A percentile compares a stretch with the other conserved stretches of the same genome.
Conservation (phyloP, 306 rosid species). For the Cucumis melo region DNA sequence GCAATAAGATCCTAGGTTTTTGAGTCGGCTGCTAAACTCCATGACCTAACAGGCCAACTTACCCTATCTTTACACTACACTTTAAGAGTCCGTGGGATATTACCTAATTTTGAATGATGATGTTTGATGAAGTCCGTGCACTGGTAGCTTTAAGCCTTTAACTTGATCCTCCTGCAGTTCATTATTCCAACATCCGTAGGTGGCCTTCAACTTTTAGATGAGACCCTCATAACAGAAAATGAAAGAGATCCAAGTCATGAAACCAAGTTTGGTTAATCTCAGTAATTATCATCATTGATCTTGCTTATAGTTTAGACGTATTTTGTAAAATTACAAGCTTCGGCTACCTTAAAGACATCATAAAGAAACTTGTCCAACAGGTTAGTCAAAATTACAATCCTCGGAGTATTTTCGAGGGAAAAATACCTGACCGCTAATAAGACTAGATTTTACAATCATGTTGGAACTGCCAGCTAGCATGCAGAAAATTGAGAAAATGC, state of each 20-base stretch:
- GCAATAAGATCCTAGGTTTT: background rate
- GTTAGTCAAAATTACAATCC: background rate
- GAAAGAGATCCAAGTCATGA: background rate
- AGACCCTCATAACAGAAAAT: background rate
- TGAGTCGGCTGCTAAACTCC: background rate
- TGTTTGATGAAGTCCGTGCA: background rate
- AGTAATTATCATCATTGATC: background rate
- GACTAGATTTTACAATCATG: background rate
- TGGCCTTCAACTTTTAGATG: background rate
- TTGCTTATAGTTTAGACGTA: background rate
- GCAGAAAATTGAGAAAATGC: background rate
- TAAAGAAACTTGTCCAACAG: background rate
- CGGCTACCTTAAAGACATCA: background rate
- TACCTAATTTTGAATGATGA: conserved; percentile 1
- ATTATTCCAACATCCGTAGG: background rate
- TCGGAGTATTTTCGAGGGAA: background rate
- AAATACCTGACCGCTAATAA: background rate
- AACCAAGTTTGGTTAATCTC: background rate
- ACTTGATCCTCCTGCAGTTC: background rate
- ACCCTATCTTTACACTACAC: background rate
- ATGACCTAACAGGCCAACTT: background rate
- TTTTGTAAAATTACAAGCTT: background rate
- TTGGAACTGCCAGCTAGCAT: background rate
- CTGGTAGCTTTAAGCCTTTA: background rate
- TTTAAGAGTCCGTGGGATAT: background rate